phyloP scores from a whole-genome alignment of 108 stramenopile species.

The Cyclotella distinguenda region DNA sequence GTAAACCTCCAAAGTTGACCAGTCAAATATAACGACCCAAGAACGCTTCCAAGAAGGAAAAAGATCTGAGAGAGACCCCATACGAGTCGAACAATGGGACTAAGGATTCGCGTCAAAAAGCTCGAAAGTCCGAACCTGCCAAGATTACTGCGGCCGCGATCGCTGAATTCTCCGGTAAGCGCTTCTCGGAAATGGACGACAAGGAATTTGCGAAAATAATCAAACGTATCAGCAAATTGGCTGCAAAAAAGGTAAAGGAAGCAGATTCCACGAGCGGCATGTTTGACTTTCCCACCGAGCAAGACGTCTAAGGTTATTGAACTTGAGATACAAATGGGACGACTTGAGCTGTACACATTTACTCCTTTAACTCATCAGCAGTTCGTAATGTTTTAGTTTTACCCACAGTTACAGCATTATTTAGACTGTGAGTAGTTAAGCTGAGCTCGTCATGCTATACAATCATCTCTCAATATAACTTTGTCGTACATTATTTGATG shows the following conservation, averaged over 20 bases:
- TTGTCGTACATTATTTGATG: too few relatives aligned
- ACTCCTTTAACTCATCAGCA: too few relatives aligned
- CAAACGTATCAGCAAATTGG: constrained; percentile 21
- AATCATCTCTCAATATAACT: too few relatives aligned
- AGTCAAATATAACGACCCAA: not conserved
- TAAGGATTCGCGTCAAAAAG: not conserved
- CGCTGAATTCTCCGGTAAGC: constrained; percentile 13
- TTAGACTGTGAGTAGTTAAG: too few relatives aligned
- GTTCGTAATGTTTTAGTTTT: too few relatives aligned
- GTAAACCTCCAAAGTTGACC: not conserved
- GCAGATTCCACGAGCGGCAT: not conserved
- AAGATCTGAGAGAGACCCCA: not conserved
- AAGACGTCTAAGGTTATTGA: too few relatives aligned
- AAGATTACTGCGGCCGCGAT: constrained; percentile 1
- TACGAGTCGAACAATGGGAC: not conserved
- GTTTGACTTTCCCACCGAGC: too few relatives aligned
- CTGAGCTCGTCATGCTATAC: too few relatives aligned
- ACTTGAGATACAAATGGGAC: too few relatives aligned
- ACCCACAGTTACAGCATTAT: too few relatives aligned
- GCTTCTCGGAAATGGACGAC: constrained; percentile 37
- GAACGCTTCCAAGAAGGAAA: not conserved
- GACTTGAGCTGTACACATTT: too few relatives aligned
- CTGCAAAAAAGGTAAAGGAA: constrained; percentile 17
- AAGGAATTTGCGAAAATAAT: constrained; percentile 35
- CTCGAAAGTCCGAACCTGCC: not conserved